A percentile compares a stretch with the other conserved stretches of the same genome.
Evolutionary conservation across 192 early-diverging fungal genomes (phyloP).

Genomic region (Dimargaris xerosporica): DNA sequence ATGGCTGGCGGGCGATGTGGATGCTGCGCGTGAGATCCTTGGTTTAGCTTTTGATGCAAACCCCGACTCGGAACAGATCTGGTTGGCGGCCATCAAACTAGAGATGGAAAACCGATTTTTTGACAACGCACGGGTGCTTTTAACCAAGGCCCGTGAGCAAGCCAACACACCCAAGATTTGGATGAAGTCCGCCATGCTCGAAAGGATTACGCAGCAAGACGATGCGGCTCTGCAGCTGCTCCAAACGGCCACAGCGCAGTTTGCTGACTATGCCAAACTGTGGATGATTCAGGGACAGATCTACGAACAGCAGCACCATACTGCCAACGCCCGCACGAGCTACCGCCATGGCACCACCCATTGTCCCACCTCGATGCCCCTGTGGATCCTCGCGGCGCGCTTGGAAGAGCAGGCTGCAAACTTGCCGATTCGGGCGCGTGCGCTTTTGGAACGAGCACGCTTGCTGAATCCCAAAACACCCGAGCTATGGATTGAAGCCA

Average conservation of each 20-base stretch:
- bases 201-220: conserved; percentile 55
- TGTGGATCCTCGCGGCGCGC: conserved; percentile 70
- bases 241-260: conserved; percentile 45
- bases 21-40: conserved; percentile 68
- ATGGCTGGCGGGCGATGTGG: conserved; percentile 71
- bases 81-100: conserved; percentile 90
- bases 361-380: conserved; percentile 53
- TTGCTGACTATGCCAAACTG: conserved; percentile 68
- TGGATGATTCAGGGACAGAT: conserved; percentile 92
- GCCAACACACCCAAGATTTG: conserved; percentile 74
- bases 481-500: conserved; percentile 74
- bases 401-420: conserved; percentile 55
- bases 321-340: conserved; percentile 49
- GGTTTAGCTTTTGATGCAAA: conserved; percentile 81
- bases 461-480: conserved; percentile 66
- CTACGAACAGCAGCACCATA: conserved; percentile 36
- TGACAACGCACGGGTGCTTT: conserved; percentile 54
- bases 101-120: conserved; percentile 79
- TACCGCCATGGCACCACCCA: conserved; percentile 53
- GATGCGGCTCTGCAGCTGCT: conserved; percentile 50
- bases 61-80: conserved; percentile 80
- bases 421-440: conserved; percentile 53
- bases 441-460: conserved; percentile 71
- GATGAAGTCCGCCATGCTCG: conserved; percentile 87
- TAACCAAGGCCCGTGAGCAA: conserved; percentile 57